phyloP scores from a whole-genome alignment of 2,329 filamentous ascomycete species.

The Sporothrix euskadiensis region DNA sequence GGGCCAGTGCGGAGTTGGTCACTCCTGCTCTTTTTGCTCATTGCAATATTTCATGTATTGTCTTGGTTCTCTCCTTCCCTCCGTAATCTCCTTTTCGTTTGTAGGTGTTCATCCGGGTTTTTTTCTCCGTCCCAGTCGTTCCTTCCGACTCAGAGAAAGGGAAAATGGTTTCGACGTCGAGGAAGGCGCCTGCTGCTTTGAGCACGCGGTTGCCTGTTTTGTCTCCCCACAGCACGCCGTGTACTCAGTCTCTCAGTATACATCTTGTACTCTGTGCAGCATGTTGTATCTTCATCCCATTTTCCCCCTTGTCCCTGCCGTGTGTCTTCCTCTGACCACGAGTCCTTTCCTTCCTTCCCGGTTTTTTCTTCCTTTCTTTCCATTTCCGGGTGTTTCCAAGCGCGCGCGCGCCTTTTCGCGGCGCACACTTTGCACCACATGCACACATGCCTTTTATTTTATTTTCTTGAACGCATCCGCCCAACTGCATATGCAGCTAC shows the following conservation, averaged over 20 bases:
- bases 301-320: not conserved
- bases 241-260: not conserved
- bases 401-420: not conserved
- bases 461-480: not conserved
- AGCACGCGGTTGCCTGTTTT: slow-evolving; percentile 9
- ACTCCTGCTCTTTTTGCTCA: not conserved
- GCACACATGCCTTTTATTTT: slow-evolving; percentile 4
- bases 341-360: not conserved
- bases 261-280: not conserved
- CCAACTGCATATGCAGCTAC: slow-evolving; percentile 20
- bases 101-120: slow-evolving; percentile 20
- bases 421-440: not conserved
- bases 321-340: not conserved
- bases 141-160: not conserved
- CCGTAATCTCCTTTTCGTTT: slow-evolving; percentile 5
- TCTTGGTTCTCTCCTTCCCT: not conserved
- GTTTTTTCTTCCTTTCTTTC: not conserved
- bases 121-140: slow-evolving; percentile 3
- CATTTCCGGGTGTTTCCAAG: slow-evolving; percentile 1
- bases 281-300: slow-evolving; percentile 2
- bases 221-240: not conserved
- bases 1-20: slow-evolving; percentile 12
- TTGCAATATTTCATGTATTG: not conserved
- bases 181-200: slow-evolving; percentile 1
- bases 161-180: not conserved